A percentile compares a stretch with the other conserved stretches of the same genome.
Conservation (phyloP, 257 asterid species). For the Capsicum rhomboideum region DNA sequence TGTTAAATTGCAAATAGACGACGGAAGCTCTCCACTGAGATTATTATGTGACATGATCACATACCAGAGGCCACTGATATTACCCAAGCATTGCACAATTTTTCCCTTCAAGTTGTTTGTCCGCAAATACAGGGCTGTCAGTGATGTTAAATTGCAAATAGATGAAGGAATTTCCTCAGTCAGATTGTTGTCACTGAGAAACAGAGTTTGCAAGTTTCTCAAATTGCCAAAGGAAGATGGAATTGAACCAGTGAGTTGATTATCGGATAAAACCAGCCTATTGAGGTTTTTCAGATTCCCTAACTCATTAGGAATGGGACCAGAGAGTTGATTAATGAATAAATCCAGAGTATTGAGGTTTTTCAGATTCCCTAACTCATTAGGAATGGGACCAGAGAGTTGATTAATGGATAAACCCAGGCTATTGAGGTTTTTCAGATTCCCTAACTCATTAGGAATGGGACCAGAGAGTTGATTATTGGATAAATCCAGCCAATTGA, state of each 20-base stretch:
- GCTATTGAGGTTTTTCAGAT: too few relatives aligned
- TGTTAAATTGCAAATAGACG: not conserved
- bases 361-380: too few relatives aligned
- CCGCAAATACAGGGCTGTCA: not conserved
- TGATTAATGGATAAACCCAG: too few relatives aligned
- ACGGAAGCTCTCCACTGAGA: constrained; percentile 1
- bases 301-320: too few relatives aligned
- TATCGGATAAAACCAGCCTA: too few relatives aligned
- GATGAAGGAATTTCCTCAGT: not conserved
- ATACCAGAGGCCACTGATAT: not conserved
- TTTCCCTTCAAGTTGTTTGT: not conserved
- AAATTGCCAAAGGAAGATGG: not conserved
- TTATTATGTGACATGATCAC: not conserved
- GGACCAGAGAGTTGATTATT: too few relatives aligned
- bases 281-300: too few relatives aligned
- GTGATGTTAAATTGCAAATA: not conserved
- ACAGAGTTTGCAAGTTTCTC: not conserved
- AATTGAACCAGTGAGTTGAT: not conserved
- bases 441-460: too few relatives aligned
- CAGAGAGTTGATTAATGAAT: too few relatives aligned
- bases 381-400: too few relatives aligned
- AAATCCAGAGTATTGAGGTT: too few relatives aligned
- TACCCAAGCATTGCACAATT: not conserved
- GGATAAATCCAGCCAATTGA: too few relatives aligned
- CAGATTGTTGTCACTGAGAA: not conserved